phyloP scores from a whole-genome alignment of 345 rosid genomes.

The Euphorbia tirucalli region DNA sequence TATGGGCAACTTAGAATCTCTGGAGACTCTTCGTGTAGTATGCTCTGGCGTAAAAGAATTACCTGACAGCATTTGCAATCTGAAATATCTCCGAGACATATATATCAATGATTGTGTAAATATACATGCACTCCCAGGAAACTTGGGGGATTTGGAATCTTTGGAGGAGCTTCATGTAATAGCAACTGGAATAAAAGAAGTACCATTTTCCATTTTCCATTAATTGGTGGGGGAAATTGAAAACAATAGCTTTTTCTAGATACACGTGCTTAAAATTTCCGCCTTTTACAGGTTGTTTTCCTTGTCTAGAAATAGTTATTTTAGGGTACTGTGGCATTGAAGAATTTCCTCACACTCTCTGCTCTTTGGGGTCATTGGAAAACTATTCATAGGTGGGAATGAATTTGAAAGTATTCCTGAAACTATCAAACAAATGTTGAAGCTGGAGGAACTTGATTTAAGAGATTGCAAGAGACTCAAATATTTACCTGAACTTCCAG shows the following conservation, averaged over 20 bases:
- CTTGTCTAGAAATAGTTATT: background rate
- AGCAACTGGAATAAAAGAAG: background rate
- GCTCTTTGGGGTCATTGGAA: background rate
- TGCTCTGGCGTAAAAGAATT: too few species aligned
- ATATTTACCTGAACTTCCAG: constrained; percentile 13
- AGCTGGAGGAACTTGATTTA: background rate
- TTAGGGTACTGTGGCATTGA: background rate
- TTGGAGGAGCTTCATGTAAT: background rate
- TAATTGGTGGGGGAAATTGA: constrained; percentile 1
- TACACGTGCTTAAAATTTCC: background rate
- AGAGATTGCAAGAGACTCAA: constrained; percentile 7
- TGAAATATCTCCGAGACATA: background rate
- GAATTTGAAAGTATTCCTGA: background rate
- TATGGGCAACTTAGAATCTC: background rate
- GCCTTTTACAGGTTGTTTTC: background rate
- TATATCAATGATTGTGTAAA: background rate
- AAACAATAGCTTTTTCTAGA: background rate
- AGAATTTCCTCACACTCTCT: background rate
- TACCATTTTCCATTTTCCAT: background rate
- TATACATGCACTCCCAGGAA: background rate
- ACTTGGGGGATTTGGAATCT: background rate
- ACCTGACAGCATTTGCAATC: too few species aligned
- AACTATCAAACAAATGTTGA: constrained; percentile 4
- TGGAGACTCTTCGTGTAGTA: background rate
- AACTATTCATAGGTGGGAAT: background rate